Evolutionary conservation across 495 filamentous ascomycete species (phyloP).

Genomic region (Penicillium salamii): DNA sequence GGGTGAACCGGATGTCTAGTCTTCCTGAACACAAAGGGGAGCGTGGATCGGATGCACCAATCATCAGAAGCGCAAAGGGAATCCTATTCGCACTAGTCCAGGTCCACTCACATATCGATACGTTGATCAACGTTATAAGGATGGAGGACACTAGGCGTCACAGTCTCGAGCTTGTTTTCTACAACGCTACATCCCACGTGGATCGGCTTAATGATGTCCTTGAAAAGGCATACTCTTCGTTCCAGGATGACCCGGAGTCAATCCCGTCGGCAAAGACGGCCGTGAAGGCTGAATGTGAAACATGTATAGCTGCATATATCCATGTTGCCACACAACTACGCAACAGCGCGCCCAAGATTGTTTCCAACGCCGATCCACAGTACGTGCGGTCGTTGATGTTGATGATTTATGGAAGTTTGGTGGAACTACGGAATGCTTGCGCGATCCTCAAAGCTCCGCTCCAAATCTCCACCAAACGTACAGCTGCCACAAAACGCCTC

Average conservation of each 20-base stretch:
- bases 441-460: conserved; percentile 37
- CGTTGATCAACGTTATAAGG: conserved; percentile 66
- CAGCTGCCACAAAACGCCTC: conserved; percentile 26
- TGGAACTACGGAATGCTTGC: conserved; percentile 66
- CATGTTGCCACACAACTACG: conserved; percentile 70
- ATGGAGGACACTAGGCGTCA: conserved; percentile 65
- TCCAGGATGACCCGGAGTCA: conserved; percentile 37
- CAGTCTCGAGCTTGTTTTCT: conserved; percentile 73
- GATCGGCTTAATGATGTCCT: conserved; percentile 73
- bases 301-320: conserved; percentile 72
- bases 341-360: conserved; percentile 65
- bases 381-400: conserved; percentile 80
- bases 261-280: conserved; percentile 47
- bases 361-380: conserved; percentile 69
- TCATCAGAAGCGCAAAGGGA: conserved; percentile 79
- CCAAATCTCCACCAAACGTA: conserved; percentile 15
- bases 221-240: conserved; percentile 55
- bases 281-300: conserved; percentile 64
- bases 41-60: conserved; percentile 54
- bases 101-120: conserved; percentile 71
- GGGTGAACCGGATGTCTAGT: conserved; percentile 76
- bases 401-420: conserved; percentile 74
- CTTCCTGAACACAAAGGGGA: conserved; percentile 77
- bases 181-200: conserved; percentile 71
- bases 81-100: conserved; percentile 83